Evolutionary conservation across 2,329 filamentous ascomycete genomes (phyloP), one percentile per base, ranked within the genome.

Genomic region (Colletotrichum tropicicola): DNA sequence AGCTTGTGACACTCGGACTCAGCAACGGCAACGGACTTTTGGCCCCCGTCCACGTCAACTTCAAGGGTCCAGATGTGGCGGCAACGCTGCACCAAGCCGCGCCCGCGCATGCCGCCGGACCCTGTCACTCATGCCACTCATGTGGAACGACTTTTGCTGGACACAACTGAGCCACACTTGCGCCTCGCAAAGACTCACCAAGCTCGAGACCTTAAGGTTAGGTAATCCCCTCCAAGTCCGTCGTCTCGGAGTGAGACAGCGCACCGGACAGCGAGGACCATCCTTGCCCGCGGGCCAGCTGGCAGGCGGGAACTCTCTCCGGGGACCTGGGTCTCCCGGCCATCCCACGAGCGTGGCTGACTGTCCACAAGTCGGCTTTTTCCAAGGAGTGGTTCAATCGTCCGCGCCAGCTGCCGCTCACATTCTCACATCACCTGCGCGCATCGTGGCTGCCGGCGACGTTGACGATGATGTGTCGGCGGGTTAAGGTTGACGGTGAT

Each of bases 121-220:
- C 32, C 32, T 15, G 32, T 13, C 32, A 13, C 32, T 35, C 32
- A 35, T 13, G 6, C 12, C 32, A 35, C 13, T 15, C 9, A 13
- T 35, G n/a, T 6, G 12, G 10, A 35, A 35, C 9, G n/a, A 35
- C 5, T 15, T 12, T 15, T 15, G 13, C 32, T n/a, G 32, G 32
- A 35, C 6, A n/a, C 27, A 15, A 25, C 60, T 53, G 17, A 59
- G 55, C 55, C 60, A 59, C 60, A 48, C 39, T 54, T 54, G 60
- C 55, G 60, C 60, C 48, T 41, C 39, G 21, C 9, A 28, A 21
- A 43, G 19, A 5, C 19, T 30, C 28, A 32, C 21, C 12, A 19
- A 15, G n/a, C 19, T 54, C 35, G 23, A n/a, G 37, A n/a, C 41
- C 17, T 21, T 54, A 27, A 12, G 35, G 44, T 25, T n/a, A 6